These are phyloP conservation scores for Lolium multiflorum DNA, from an alignment of 176 grass and related monocot species.

Conservation along the genomic window DNA sequence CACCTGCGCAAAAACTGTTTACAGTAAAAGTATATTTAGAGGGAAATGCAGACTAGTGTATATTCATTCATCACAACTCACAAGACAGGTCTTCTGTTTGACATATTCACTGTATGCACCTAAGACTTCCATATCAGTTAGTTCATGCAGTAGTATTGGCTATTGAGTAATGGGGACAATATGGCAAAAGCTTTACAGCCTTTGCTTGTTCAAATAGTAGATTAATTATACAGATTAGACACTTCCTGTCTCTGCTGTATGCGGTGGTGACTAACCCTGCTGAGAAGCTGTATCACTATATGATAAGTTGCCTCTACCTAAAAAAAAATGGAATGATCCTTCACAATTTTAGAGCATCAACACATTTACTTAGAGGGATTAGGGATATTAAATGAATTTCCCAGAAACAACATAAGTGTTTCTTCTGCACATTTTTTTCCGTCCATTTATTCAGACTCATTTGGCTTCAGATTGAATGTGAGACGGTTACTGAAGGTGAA, in stretches of 20 bases:
- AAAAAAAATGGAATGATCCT: not conserved
- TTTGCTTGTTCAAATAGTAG: not conserved
- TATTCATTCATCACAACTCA: not conserved
- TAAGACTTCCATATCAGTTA: not conserved
- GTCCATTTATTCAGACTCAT: constrained; percentile 26
- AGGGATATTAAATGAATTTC: not conserved
- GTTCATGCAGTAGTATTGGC: no score
- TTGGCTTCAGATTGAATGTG: constrained; percentile 81
- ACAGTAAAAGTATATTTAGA: not conserved
- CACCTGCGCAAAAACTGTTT: not conserved
- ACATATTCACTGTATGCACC: not conserved
- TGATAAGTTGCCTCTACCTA: not conserved
- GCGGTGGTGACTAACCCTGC: not conserved
- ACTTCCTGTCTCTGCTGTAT: not conserved
- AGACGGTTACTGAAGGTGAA: constrained; percentile 68
- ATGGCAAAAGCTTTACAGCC: constrained; percentile 6
- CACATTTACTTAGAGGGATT: not conserved
- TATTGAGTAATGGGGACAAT: not conserved
- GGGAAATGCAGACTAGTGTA: not conserved
- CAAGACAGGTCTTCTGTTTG: not conserved
- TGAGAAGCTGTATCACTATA: not conserved
- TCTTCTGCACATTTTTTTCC: not conserved
- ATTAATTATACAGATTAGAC: not conserved
- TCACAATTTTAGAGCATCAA: not conserved
- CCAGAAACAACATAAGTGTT: not conserved